Conservation (phyloP, 2,329 filamentous ascomycete genomes). For the Diplodia sapinea region DNA sequence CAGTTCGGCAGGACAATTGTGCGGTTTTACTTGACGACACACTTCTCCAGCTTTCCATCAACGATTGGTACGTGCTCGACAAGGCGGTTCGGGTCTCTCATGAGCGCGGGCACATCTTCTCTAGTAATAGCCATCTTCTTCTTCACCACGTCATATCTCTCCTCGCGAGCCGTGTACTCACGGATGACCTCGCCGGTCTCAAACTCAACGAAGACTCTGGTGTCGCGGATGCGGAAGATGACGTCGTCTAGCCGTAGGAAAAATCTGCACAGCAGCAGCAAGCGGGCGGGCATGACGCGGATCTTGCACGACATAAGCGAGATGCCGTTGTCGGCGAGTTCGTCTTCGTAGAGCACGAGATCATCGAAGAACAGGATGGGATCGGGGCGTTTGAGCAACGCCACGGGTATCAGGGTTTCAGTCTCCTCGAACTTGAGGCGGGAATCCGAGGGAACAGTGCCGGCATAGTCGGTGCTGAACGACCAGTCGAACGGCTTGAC, state of each 20-base stretch:
- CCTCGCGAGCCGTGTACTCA: conserved; percentile 90
- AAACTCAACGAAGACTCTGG: conserved; percentile 91
- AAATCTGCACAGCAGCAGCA: conserved; percentile 83
- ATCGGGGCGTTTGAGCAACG: conserved; percentile 84
- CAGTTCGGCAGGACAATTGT: conserved; percentile 32
- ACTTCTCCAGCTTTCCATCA: conserved; percentile 68
- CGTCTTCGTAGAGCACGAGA: conserved; percentile 94
- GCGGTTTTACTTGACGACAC: conserved; percentile 43
- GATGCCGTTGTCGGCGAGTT: conserved; percentile 96
- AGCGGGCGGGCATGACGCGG: conserved; percentile 85
- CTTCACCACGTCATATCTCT: conserved; percentile 76
- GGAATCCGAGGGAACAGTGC: conserved; percentile 59
- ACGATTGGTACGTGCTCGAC: conserved; percentile 64
- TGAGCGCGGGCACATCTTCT: conserved; percentile 75
- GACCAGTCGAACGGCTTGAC: conserved; percentile 99
- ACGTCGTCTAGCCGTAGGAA: conserved; percentile 96
- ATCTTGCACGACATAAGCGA: conserved; percentile 89
- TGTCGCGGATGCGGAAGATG: conserved; percentile 84
- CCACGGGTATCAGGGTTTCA: conserved; percentile 74
- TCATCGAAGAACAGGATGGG: conserved; percentile 97
- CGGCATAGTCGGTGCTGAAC: conserved; percentile 87
- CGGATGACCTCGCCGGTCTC: conserved; percentile 76
- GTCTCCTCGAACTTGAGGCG: conserved; percentile 50
- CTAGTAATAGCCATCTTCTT: conserved; percentile 62
- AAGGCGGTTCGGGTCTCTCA: conserved; percentile 81